Evolutionary conservation across 352 stramenopile species (phyloP).

Genomic region (Pythium pyrilobum): DNA sequence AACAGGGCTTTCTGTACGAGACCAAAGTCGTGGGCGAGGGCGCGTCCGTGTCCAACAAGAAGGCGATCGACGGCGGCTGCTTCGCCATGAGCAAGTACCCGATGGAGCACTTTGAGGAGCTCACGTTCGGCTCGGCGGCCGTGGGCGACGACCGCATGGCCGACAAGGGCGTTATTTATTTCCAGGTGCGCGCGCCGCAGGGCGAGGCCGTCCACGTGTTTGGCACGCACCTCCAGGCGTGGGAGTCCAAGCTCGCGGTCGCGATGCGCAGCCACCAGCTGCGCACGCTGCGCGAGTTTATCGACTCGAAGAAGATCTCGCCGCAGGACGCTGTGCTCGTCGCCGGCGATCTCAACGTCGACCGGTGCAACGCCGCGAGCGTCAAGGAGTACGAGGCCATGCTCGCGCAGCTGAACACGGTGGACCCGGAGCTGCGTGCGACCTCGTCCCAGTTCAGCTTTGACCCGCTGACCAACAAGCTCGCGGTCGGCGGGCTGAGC

Average conservation of each 20-base stretch:
- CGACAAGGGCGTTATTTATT: constrained; percentile 66
- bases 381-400: constrained; percentile 40
- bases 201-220: constrained; percentile 47
- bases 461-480: constrained; percentile 48
- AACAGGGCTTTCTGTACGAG: constrained; percentile 57
- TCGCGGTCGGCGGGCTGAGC: constrained; percentile 54
- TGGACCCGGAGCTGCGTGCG: constrained; percentile 25
- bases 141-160: constrained; percentile 55
- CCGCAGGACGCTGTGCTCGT: constrained; percentile 44
- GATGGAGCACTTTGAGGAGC: constrained; percentile 45
- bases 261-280: constrained; percentile 39
- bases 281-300: constrained; percentile 35
- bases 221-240: constrained; percentile 62
- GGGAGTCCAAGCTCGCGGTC: constrained; percentile 43
- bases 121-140: constrained; percentile 49
- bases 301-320: constrained; percentile 41
- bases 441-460: constrained; percentile 51
- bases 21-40: constrained; percentile 52
- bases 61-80: constrained; percentile 52
- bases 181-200: constrained; percentile 30
- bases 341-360: constrained; percentile 61
- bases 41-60: constrained; percentile 47
- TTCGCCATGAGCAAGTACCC: constrained; percentile 71
- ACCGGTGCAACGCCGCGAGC: constrained; percentile 20
- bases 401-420: constrained; percentile 33